Evolutionary conservation across 1,139 yeast genomes (phyloP), one percentile per base, ranked within the genome.

Genomic region (Protomyces inundatus): DNA sequence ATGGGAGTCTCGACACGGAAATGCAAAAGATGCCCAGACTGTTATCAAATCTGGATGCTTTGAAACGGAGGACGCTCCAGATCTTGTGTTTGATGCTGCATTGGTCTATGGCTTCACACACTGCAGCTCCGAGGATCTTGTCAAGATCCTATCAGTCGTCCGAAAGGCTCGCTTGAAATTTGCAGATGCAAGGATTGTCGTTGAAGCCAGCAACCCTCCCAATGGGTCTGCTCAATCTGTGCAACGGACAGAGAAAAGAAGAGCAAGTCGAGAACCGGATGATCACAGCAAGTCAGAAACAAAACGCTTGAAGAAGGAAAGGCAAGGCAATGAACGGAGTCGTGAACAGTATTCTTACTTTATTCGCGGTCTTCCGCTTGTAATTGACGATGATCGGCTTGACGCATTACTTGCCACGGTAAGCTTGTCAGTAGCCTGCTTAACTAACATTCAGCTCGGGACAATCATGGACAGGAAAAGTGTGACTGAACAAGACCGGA

Each of bases 41-140:
- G 65, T 80, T 0, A 76, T 81, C 61, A 69, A 70, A 9, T 69
- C 70, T 2, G 84, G 68, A 70, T 14, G 72, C 76, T 36, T 66
- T 0, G 68, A 67, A 14, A 62, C 67, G 1, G 66, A 83, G 59
- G 87, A 84, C 68, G 76, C 80, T 77, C 85, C 87, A 0, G 84
- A 82, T 61, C 73, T 79, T 54, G 67, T 84, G 3, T 70, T 79
- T 12, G 82, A 81, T 61, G 84, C 81, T 61, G 81, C 81, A 74
- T 63, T 77, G 9, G 71, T 75, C 2, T 81, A 73, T 69, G 81
- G 79, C 62, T 75, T 76, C 51, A 67, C 78, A 0, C 54, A 73
- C 69, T 83, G 84, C 0, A 69, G 72, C 34, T 64, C 70, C 3
- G 64, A 63, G 0, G 66, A 73, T 0, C 74, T 72, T 55, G 74